A percentile compares a stretch with the other conserved stretches of the same genome.
phyloP scores from a whole-genome alignment of 306 rosid genomes.

The Fagus crenata region DNA sequence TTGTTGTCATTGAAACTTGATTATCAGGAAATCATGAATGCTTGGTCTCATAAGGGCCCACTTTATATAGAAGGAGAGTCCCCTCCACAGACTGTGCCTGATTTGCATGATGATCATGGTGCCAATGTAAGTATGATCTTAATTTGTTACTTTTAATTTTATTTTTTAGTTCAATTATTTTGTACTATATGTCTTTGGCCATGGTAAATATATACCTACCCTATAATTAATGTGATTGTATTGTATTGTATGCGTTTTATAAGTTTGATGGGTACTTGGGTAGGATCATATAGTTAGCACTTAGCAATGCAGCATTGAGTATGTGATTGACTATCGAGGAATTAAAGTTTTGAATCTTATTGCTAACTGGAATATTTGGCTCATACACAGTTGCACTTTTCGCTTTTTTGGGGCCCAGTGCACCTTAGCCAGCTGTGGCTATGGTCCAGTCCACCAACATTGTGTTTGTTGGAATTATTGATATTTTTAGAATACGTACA shows the following conservation, averaged over 20 bases:
- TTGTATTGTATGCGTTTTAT: too few relatives aligned
- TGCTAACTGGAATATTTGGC: constrained; percentile 1
- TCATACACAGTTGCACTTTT: constrained; percentile 2
- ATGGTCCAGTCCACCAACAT: constrained; percentile 5
- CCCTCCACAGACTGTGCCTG: constrained; percentile 72
- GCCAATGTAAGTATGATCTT: constrained; percentile 41
- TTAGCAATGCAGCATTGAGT: too few relatives aligned
- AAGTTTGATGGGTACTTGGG: too few relatives aligned
- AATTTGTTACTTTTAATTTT: too few relatives aligned
- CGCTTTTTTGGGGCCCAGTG: constrained; percentile 13
- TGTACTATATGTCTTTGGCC: too few relatives aligned
- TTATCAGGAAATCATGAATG: constrained; percentile 73
- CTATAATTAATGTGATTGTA: too few relatives aligned
- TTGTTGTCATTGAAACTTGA: constrained; percentile 74
- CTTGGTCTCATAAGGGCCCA: constrained; percentile 88
- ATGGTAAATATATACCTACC: too few relatives aligned
- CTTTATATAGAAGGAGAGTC: constrained; percentile 53
- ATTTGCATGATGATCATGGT: constrained; percentile 35
- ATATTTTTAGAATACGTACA: not conserved
- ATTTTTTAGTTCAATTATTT: too few relatives aligned
- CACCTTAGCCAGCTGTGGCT: constrained; percentile 9
- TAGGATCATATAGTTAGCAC: too few relatives aligned
- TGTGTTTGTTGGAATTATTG: constrained; percentile 1
- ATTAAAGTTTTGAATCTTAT: not conserved
- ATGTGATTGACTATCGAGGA: too few relatives aligned